Conservation (phyloP, 176 grass and related monocot genomes). For the Typha latifolia region DNA sequence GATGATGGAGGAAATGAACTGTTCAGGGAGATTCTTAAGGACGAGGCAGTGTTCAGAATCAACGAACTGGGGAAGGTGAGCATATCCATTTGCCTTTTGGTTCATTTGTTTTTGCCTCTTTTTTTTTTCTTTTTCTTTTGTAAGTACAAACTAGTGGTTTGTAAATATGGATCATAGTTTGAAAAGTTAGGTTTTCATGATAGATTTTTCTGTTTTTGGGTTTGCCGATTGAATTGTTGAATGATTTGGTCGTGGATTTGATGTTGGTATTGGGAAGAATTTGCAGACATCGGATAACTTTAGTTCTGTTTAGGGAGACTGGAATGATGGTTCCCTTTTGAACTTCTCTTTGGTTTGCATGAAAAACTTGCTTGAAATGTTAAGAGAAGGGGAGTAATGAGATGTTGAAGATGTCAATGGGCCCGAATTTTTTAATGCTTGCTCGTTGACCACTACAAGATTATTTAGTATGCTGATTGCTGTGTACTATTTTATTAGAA, state of each 20-base stretch:
- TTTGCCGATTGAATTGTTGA: not conserved
- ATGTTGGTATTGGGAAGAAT: not conserved
- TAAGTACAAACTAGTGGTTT: not conserved
- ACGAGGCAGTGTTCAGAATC: slow-evolving; percentile 60
- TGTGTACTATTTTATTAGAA: too few relatives aligned
- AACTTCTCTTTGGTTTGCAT: too few relatives aligned
- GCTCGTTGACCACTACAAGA: too few relatives aligned
- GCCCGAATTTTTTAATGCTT: too few relatives aligned
- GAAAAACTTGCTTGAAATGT: too few relatives aligned
- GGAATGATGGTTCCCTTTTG: too few relatives aligned
- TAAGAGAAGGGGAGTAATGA: too few relatives aligned
- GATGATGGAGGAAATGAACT: slow-evolving; percentile 31
- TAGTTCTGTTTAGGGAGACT: too few relatives aligned
- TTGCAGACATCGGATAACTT: not conserved
- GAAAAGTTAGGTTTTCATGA: not conserved
- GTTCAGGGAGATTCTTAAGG: slow-evolving; percentile 52
- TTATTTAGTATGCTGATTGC: too few relatives aligned
- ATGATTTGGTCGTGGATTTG: not conserved
- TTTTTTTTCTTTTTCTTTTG: not conserved
- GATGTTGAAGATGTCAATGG: too few relatives aligned
- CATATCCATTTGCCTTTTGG: slow-evolving; percentile 2
- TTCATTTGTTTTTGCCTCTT: slow-evolving; percentile 6
- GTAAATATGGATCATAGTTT: not conserved
- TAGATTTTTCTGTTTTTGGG: not conserved
- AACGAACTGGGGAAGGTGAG: slow-evolving; percentile 62